These are phyloP conservation scores for Alloascoidea hylecoeti DNA, from an alignment of 805 yeast species.

Conservation along the genomic window DNA sequence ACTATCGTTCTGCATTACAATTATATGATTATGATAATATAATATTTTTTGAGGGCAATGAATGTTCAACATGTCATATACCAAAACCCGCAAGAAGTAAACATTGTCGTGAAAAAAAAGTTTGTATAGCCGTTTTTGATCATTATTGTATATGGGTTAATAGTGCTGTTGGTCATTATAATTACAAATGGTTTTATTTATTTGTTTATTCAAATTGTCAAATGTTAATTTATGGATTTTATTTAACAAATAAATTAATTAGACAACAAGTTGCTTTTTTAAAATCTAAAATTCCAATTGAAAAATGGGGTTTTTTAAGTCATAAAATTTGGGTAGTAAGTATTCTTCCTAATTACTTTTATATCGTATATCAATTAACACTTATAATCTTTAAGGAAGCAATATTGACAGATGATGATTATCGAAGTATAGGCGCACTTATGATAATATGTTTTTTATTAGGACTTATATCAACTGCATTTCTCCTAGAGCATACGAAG, in stretches of 20 bases:
- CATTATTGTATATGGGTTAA: conserved; percentile 56
- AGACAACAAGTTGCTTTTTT: background rate
- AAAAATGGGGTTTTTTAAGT: background rate
- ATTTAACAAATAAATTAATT: conserved; percentile 9
- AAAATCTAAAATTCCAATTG: conserved; percentile 2
- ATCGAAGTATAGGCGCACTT: conserved; percentile 21
- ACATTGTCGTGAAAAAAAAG: conserved; percentile 38
- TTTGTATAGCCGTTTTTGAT: conserved; percentile 34
- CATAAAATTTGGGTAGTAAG: conserved; percentile 9
- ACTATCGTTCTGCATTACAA: conserved; percentile 11
- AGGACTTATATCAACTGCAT: conserved; percentile 27
- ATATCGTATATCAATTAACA: no score
- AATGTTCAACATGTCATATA: conserved; percentile 32
- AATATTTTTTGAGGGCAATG: conserved; percentile 31
- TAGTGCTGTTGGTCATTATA: conserved; percentile 45
- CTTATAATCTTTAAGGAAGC: no score
- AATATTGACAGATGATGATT: conserved; percentile 11
- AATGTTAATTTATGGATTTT: conserved; percentile 29
- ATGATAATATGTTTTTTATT: conserved; percentile 29
- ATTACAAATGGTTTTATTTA: conserved; percentile 43
- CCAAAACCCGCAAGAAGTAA: conserved; percentile 45
- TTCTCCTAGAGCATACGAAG: conserved; percentile 29
- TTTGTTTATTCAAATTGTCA: conserved; percentile 36
- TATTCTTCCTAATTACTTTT: no score
- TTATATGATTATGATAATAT: conserved; percentile 30